Percentiles rank a stretch among this genome's conserved stretches.
These are phyloP conservation scores for Amanita pallidorosea DNA, from an alignment of 768 basidiomycete species.

Conservation along the genomic window DNA sequence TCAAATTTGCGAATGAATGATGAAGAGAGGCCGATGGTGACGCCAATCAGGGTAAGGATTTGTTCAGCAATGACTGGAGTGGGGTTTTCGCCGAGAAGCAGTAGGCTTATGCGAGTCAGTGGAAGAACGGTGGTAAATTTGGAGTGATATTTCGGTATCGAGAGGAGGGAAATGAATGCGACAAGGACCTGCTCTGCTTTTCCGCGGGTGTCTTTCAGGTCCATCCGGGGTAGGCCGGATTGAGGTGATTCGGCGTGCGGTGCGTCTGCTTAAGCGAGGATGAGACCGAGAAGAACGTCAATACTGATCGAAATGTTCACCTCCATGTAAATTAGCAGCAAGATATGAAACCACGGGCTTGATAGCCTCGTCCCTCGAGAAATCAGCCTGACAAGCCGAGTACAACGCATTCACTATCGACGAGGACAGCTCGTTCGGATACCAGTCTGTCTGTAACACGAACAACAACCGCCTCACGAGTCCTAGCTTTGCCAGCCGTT, in stretches of 20 bases:
- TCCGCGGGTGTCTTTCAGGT: constrained; percentile 34
- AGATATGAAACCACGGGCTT: constrained; percentile 84
- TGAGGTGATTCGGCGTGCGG: constrained; percentile 29
- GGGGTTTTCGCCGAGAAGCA: constrained; percentile 75
- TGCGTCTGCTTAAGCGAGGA: not conserved
- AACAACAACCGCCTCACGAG: constrained; percentile 73
- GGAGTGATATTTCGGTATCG: constrained; percentile 42
- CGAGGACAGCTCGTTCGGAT: constrained; percentile 38
- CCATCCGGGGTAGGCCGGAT: constrained; percentile 47
- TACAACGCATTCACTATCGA: constrained; percentile 51
- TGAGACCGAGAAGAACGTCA: not conserved
- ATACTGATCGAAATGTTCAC: constrained; percentile 26
- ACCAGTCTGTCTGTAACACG: constrained; percentile 73
- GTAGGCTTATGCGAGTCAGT: constrained; percentile 63
- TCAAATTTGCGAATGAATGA: constrained; percentile 80
- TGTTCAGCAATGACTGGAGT: constrained; percentile 45
- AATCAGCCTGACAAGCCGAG: constrained; percentile 51
- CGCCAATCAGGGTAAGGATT: constrained; percentile 47
- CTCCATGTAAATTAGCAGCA: constrained; percentile 65
- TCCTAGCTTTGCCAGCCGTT: constrained; percentile 60
- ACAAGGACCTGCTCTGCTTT: constrained; percentile 63
- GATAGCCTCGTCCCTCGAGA: constrained; percentile 62
- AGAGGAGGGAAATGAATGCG: constrained; percentile 51
- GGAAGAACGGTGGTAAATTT: constrained; percentile 72
- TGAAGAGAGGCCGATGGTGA: constrained; percentile 41